These are phyloP conservation scores for Leishmania turanica DNA, from an alignment of 208 protist genomes.

Conservation along the genomic window DNA sequence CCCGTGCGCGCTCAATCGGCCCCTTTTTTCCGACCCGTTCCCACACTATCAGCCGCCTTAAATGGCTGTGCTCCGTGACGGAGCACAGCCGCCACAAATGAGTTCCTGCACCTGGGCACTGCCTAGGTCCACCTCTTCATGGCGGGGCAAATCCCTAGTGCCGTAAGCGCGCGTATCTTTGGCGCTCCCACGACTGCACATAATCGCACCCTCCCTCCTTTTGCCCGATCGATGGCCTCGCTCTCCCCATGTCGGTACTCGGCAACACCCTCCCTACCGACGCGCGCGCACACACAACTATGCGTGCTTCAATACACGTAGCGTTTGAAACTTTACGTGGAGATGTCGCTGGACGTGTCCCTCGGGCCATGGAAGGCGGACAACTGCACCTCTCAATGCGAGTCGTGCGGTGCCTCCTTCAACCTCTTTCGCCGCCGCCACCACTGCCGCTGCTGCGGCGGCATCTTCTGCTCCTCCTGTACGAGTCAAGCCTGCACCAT, in stretches of 20 bases:
- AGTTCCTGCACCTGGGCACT: background rate
- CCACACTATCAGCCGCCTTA: no score
- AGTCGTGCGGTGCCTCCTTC: conserved; percentile 35
- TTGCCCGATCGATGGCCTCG: background rate
- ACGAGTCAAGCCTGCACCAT: conserved; percentile 27
- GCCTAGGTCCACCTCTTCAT: background rate
- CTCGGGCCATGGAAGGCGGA: conserved; percentile 41
- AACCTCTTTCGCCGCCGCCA: conserved; percentile 41
- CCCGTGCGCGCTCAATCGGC: background rate
- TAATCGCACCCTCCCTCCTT: background rate
- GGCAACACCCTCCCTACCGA: background rate
- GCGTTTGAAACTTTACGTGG: background rate
- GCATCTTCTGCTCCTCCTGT: conserved; percentile 54
- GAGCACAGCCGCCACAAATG: background rate
- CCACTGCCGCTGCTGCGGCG: conserved; percentile 38
- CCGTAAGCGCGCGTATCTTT: background rate
- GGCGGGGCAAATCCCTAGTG: background rate
- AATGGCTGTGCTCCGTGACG: background rate
- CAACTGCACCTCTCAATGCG: conserved; percentile 24
- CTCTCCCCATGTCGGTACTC: background rate
- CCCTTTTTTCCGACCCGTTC: no score
- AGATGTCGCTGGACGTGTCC: conserved; percentile 21
- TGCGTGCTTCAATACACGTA: background rate
- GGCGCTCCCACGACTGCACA: background rate
- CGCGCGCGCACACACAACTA: no score